Conservation (phyloP, 257 asterid genomes). For the Petrea volubilis region DNA sequence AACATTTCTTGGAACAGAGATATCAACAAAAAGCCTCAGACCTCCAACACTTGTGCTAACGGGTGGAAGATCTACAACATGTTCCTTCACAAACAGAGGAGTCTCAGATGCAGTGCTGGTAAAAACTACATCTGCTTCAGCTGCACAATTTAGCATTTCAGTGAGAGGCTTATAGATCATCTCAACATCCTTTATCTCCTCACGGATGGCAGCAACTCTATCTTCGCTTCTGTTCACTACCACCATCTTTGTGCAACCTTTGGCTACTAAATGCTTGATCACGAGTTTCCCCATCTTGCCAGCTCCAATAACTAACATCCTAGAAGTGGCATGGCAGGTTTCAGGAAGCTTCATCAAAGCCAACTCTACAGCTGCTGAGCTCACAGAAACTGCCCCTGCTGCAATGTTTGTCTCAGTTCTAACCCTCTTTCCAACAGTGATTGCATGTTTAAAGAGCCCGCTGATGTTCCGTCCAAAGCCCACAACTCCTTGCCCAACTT, state of each 20-base stretch:
- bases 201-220: slow-evolving; percentile 70
- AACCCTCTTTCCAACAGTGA: slow-evolving; percentile 91
- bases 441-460: slow-evolving; percentile 92
- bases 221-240: slow-evolving; percentile 83
- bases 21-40: slow-evolving; percentile 72
- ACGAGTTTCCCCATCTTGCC: slow-evolving; percentile 99
- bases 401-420: slow-evolving; percentile 90
- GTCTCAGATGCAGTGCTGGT: slow-evolving; percentile 88
- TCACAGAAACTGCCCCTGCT: slow-evolving; percentile 93
- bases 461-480: slow-evolving; percentile 94
- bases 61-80: slow-evolving; percentile 55
- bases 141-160: slow-evolving; percentile 63
- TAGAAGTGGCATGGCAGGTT: slow-evolving; percentile 59
- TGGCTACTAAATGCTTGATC: slow-evolving; percentile 85
- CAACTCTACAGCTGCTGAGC: slow-evolving; percentile 95
- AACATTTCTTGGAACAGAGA: slow-evolving; percentile 91
- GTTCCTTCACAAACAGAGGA: slow-evolving; percentile 66
- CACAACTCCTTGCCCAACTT: slow-evolving; percentile 83
- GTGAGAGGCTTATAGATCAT: slow-evolving; percentile 67
- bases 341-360: slow-evolving; percentile 89
- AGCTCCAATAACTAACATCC: slow-evolving; percentile 84
- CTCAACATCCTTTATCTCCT: slow-evolving; percentile 70
- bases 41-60: slow-evolving; percentile 52
- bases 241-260: slow-evolving; percentile 88
- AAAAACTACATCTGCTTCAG: slow-evolving; percentile 80